phyloP scores from a whole-genome alignment of 306 rosid species.

The Castanea mollissima region DNA sequence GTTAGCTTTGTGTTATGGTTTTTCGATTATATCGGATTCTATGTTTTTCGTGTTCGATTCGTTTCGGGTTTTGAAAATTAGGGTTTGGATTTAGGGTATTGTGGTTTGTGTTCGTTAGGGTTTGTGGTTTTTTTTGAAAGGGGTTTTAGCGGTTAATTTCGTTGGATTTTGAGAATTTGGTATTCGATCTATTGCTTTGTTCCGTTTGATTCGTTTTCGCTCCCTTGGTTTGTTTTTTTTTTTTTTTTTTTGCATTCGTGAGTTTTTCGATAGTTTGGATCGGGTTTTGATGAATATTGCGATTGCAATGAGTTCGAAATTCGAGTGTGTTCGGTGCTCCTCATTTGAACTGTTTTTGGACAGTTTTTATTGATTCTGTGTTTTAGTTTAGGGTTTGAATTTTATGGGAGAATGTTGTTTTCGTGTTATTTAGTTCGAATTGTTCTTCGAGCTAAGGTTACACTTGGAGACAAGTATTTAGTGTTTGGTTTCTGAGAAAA shows the following conservation, averaged over 20 bases:
- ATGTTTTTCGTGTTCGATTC: constrained; percentile 28
- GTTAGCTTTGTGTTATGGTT: constrained; percentile 39
- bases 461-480: neutral
- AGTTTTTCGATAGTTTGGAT: constrained; percentile 17
- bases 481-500: constrained; percentile 19
- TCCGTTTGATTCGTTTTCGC: constrained; percentile 24
- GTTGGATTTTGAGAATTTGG: constrained; percentile 33
- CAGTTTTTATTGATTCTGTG: constrained; percentile 25
- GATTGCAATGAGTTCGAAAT: constrained; percentile 25
- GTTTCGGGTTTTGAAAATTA: constrained; percentile 34
- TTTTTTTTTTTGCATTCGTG: constrained; percentile 15
- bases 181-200: constrained; percentile 60
- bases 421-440: neutral
- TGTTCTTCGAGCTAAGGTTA: constrained; percentile 18
- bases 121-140: constrained; percentile 24
- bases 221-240: neutral
- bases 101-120: constrained; percentile 27
- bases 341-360: constrained; percentile 31
- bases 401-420: constrained; percentile 13
- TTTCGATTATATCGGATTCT: constrained; percentile 33
- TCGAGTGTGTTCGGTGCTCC: constrained; percentile 23
- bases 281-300: constrained; percentile 23
- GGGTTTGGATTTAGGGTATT: constrained; percentile 49
- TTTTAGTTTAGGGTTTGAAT: constrained; percentile 17
- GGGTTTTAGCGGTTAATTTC: constrained; percentile 60